Conservation (phyloP, 345 rosid genomes). For the Corymbia maculata region DNA sequence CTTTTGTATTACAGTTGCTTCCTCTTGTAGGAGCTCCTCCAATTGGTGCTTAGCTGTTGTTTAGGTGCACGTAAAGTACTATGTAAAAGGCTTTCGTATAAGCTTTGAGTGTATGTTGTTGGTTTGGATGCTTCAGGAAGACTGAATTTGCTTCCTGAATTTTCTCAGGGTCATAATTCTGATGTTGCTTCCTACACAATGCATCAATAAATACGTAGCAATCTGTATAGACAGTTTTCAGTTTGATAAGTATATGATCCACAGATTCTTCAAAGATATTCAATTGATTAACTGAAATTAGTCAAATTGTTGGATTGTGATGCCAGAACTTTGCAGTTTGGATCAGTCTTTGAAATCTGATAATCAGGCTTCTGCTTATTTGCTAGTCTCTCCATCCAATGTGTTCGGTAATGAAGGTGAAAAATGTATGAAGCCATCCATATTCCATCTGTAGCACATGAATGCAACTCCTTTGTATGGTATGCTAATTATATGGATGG, state of each 20-base stretch:
- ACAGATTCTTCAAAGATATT: background rate
- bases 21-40: background rate
- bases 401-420: background rate
- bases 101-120: background rate
- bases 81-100: background rate
- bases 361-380: accelerated
- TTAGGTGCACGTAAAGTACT: background rate
- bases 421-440: background rate
- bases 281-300: accelerated
- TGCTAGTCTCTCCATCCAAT: background rate
- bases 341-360: accelerated
- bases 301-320: background rate
- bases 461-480: background rate
- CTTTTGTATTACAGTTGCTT: background rate
- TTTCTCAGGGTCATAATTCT: background rate
- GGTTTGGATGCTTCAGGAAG: background rate
- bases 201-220: background rate
- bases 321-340: background rate
- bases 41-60: background rate
- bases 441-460: background rate
- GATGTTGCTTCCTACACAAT: background rate
- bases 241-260: background rate
- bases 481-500: accelerated
- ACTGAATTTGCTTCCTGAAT: background rate
- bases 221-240: background rate